These are phyloP conservation scores for Malania oleifera DNA, from an alignment of 164 flowering plant genomes.

Conservation along the genomic window DNA sequence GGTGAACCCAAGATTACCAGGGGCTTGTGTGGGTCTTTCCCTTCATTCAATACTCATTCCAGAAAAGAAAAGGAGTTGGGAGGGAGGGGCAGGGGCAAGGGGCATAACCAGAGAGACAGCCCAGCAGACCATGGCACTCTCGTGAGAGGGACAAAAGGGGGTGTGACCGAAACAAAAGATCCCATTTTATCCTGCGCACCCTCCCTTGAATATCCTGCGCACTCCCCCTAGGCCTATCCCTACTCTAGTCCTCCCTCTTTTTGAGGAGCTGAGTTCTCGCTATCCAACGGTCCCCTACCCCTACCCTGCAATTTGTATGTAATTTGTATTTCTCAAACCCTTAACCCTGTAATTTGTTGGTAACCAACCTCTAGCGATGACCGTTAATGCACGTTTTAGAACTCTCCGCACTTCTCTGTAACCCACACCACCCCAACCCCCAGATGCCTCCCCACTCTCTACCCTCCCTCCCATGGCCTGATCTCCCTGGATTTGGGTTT, in stretches of 20 bases:
- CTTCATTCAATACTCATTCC: slow-evolving; percentile 31
- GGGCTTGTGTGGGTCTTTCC: slow-evolving; percentile 6
- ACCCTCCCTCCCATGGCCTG: slow-evolving; percentile 25
- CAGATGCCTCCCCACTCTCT: slow-evolving; percentile 13
- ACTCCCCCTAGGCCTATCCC: slow-evolving; percentile 1
- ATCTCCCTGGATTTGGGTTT: slow-evolving; percentile 38
- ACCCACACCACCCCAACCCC: neutral
- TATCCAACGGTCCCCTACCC: neutral
- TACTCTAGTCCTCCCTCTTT: slow-evolving; percentile 5
- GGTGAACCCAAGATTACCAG: neutral
- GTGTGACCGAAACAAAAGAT: slow-evolving; percentile 18
- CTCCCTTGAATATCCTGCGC: slow-evolving; percentile 21
- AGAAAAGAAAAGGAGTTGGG: slow-evolving; percentile 26
- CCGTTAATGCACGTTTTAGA: slow-evolving; percentile 30
- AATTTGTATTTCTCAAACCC: slow-evolving; percentile 3
- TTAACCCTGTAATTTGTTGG: slow-evolving; percentile 11
- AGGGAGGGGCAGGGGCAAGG: slow-evolving; percentile 15
- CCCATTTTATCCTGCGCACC: slow-evolving; percentile 30
- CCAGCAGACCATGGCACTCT: slow-evolving; percentile 63
- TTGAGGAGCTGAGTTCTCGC: neutral
- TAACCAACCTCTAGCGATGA: slow-evolving; percentile 15
- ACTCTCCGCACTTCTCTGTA: slow-evolving; percentile 19
- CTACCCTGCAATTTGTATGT: neutral
- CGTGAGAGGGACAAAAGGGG: slow-evolving; percentile 58
- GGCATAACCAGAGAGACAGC: slow-evolving; percentile 24